phyloP scores from a whole-genome alignment of 2,329 filamentous ascomycete species.

The Alternaria novae-zelandiae region DNA sequence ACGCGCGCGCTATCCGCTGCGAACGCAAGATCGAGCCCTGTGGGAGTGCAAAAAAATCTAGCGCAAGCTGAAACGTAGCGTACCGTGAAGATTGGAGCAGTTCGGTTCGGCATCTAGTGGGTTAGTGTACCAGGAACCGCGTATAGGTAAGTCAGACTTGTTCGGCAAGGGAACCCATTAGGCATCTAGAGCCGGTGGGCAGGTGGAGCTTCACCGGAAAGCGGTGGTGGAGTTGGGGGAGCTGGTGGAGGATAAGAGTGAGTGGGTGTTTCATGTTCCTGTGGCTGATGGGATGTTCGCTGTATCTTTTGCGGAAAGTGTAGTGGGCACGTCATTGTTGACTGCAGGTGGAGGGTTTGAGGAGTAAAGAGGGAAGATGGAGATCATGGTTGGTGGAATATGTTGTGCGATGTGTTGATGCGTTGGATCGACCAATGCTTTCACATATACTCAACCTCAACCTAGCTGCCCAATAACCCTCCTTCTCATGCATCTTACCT shows the following conservation, averaged over 20 bases:
- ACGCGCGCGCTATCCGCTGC: not conserved
- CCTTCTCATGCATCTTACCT: not conserved
- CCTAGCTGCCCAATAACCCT: not conserved
- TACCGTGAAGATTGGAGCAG: not conserved
- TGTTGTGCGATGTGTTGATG: not conserved
- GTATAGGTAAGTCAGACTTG: not conserved
- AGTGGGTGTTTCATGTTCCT: not conserved
- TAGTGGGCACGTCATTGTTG: not conserved
- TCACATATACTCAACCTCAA: not conserved
- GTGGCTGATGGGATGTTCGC: not conserved
- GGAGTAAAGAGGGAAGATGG: too few species aligned
- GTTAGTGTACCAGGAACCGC: not conserved
- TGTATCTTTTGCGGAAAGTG: not conserved
- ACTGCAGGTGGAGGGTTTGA: not conserved
- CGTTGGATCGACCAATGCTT: not conserved
- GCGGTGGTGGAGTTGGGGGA: not conserved
- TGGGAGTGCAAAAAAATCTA: not conserved
- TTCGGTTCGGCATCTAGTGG: not conserved
- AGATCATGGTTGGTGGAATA: not conserved
- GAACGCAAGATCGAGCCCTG: not conserved
- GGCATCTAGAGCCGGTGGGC: not conserved
- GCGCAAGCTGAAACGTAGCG: constrained; percentile 1
- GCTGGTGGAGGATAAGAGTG: not conserved
- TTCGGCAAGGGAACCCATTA: not conserved
- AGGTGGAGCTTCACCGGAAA: not conserved